Percentiles rank a stretch among this genome's conserved stretches.
Conservation (phyloP, 2,329 filamentous ascomycete genomes). For the Lachnum nothofagi region DNA sequence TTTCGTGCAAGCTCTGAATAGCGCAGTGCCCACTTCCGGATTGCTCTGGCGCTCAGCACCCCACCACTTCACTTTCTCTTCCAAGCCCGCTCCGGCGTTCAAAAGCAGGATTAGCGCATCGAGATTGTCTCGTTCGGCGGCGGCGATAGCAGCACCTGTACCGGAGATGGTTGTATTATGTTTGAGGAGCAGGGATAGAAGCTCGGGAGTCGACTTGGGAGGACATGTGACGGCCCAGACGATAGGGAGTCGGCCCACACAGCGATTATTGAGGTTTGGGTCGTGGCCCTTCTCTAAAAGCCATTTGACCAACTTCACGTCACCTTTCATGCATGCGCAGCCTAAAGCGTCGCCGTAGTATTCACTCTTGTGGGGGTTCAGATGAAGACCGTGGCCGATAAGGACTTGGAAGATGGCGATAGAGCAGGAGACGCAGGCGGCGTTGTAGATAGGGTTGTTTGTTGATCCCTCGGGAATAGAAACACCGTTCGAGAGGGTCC, state of each 20-base stretch:
- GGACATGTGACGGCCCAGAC: background rate
- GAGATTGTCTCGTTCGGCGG: slow-evolving; percentile 1
- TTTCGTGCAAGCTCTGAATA: slow-evolving; percentile 3
- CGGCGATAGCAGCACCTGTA: background rate
- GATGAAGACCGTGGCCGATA: background rate
- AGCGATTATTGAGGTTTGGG: background rate
- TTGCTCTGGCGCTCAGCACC: background rate
- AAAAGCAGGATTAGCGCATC: background rate
- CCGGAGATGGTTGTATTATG: background rate
- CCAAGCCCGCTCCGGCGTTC: background rate
- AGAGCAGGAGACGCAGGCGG: background rate
- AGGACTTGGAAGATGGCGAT: slow-evolving; percentile 1
- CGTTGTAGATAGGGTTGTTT: background rate
- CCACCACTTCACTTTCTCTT: slow-evolving; percentile 3
- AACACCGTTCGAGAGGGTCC: background rate
- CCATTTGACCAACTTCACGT: background rate
- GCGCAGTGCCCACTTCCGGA: slow-evolving; percentile 1
- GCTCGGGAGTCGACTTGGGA: background rate
- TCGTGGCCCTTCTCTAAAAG: slow-evolving; percentile 3
- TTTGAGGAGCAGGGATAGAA: background rate
- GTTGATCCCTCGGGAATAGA: background rate
- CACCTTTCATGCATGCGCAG: background rate
- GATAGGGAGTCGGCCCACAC: background rate
- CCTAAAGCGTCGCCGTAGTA: background rate
- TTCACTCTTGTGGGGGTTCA: background rate